phyloP scores from a whole-genome alignment of 179 eudicot genomes.

The Beta macrorhiza region DNA sequence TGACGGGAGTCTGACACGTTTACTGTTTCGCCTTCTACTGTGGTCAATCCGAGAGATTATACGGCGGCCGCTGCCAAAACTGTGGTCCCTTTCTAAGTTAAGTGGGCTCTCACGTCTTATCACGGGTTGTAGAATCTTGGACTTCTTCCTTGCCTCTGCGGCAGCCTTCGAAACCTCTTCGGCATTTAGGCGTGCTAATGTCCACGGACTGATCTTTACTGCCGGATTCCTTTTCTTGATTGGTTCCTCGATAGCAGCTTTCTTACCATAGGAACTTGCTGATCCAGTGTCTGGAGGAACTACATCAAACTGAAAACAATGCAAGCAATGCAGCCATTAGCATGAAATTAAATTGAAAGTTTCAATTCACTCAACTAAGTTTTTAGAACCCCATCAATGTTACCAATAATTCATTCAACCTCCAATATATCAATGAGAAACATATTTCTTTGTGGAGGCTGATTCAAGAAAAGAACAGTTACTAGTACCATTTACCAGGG shows the following conservation, averaged over 20 bases:
- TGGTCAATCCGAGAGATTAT: constrained; percentile 44
- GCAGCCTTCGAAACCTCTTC: constrained; percentile 93
- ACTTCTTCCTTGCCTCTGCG: constrained; percentile 90
- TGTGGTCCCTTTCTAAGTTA: constrained; percentile 48
- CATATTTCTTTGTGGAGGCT: background rate
- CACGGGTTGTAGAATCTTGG: constrained; percentile 82
- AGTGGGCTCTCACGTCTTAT: constrained; percentile 41
- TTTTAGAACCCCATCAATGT: background rate
- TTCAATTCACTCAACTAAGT: background rate
- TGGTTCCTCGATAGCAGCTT: constrained; percentile 52
- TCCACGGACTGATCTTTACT: constrained; percentile 97
- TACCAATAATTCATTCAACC: background rate
- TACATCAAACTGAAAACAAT: constrained; percentile 73
- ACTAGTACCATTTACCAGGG: no score
- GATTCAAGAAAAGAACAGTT: background rate
- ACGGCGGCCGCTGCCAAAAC: constrained; percentile 58
- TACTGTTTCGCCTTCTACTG: constrained; percentile 61
- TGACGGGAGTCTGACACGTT: constrained; percentile 54
- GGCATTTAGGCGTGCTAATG: constrained; percentile 84
- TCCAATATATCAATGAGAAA: background rate
- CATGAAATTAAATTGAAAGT: background rate
- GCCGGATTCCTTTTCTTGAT: constrained; percentile 72
- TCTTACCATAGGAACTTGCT: constrained; percentile 83
- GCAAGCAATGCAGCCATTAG: constrained; percentile 7
- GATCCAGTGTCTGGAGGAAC: constrained; percentile 88